Conservation (phyloP, 2,329 filamentous ascomycete species). For the Cercospora beticola region DNA sequence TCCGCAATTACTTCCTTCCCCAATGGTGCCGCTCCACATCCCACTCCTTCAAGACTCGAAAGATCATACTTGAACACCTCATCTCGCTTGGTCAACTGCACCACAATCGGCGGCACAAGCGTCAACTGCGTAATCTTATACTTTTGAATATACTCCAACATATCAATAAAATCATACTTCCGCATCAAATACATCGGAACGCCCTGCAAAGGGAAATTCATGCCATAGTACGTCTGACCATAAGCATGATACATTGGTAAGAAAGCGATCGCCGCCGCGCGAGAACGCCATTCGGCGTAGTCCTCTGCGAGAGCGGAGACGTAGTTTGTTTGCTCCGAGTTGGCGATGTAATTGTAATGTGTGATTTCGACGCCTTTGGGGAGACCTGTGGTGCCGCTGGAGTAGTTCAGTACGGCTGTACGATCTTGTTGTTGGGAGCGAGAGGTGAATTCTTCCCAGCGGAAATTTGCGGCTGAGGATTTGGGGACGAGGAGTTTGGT, state of each 20-base stretch:
- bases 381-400: slow-evolving; percentile 73
- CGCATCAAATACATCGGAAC: slow-evolving; percentile 44
- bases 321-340: slow-evolving; percentile 61
- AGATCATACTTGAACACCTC: slow-evolving; percentile 61
- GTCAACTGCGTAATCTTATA: slow-evolving; percentile 67
- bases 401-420: slow-evolving; percentile 75
- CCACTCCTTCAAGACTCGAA: slow-evolving; percentile 53
- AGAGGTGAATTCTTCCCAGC: slow-evolving; percentile 19
- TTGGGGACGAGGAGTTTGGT: slow-evolving; percentile 40
- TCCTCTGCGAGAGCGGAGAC: slow-evolving; percentile 48
- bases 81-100: slow-evolving; percentile 63
- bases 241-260: slow-evolving; percentile 66
- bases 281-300: slow-evolving; percentile 44
- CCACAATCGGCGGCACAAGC: slow-evolving; percentile 71
- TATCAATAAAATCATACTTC: slow-evolving; percentile 52
- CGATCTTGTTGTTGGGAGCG: slow-evolving; percentile 46
- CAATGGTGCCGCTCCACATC: slow-evolving; percentile 66
- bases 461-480: slow-evolving; percentile 48
- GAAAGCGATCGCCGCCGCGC: slow-evolving; percentile 56
- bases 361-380: slow-evolving; percentile 82
- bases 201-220: background rate
- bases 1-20: slow-evolving; percentile 15
- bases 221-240: slow-evolving; percentile 58
- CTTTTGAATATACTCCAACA: slow-evolving; percentile 62
- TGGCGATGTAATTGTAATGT: slow-evolving; percentile 74